Conservation (phyloP, 495 filamentous ascomycete species). For the Penicillium arizonense region DNA sequence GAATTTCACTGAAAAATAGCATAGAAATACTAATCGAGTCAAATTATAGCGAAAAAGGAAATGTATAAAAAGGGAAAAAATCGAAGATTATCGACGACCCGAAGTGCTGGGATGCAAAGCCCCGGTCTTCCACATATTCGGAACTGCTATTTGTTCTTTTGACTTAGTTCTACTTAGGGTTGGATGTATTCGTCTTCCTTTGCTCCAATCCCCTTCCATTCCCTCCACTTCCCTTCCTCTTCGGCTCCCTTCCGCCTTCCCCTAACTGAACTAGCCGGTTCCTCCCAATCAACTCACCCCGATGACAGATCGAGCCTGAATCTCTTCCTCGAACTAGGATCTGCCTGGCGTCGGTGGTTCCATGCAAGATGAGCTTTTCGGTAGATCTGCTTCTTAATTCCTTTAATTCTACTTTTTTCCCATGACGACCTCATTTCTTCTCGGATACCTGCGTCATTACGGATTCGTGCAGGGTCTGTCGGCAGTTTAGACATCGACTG, state of each 20-base stretch:
- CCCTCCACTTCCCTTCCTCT: neutral
- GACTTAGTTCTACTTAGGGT: too few relatives aligned
- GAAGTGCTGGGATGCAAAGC: slow-evolving; percentile 14
- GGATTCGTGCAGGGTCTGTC: slow-evolving; percentile 16
- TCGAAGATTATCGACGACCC: neutral
- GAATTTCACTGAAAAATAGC: neutral
- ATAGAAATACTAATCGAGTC: neutral
- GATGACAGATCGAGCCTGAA: slow-evolving; percentile 10
- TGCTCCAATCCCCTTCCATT: neutral
- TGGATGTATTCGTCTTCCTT: too few relatives aligned
- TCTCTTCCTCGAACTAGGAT: neutral
- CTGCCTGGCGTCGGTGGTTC: neutral
- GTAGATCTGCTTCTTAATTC: slow-evolving; percentile 4
- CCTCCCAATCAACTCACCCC: slow-evolving; percentile 6
- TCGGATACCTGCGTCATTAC: slow-evolving; percentile 22
- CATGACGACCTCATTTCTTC: neutral
- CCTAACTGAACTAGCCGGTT: neutral
- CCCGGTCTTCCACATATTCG: neutral
- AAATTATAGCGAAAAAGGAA: neutral
- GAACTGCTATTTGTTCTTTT: too few relatives aligned
- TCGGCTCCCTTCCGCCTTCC: neutral
- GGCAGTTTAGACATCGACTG: slow-evolving; percentile 11
- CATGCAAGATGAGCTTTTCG: slow-evolving; percentile 2
- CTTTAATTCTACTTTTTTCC: neutral
- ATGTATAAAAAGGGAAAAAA: slow-evolving; percentile 8